These are phyloP conservation scores for Globisporangium barbulae DNA, from an alignment of 352 stramenopile species.

Conservation along the genomic window DNA sequence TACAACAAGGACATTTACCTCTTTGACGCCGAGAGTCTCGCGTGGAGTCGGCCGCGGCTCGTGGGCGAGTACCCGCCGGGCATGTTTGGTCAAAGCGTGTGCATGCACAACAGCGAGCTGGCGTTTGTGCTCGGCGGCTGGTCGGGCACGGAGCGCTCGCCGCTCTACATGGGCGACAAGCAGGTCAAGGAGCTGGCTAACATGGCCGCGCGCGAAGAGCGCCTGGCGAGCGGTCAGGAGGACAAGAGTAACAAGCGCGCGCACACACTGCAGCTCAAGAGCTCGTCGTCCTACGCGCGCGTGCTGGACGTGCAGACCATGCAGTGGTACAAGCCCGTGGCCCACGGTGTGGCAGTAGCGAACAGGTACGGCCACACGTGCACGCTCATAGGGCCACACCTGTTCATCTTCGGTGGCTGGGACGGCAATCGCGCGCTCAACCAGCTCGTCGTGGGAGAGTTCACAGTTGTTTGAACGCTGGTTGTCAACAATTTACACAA, in stretches of 20 bases:
- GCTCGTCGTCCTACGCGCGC: conserved; percentile 48
- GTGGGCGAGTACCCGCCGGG: conserved; percentile 63
- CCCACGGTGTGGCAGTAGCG: conserved; percentile 36
- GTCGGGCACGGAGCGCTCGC: conserved; percentile 69
- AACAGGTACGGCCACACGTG: conserved; percentile 76
- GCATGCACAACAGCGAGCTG: conserved; percentile 37
- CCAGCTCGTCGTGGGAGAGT: conserved; percentile 67
- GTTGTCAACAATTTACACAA: not conserved
- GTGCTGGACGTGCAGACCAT: conserved; percentile 60
- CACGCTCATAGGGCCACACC: conserved; percentile 55
- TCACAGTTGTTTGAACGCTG: conserved; percentile 13
- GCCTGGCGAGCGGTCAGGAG: conserved; percentile 42
- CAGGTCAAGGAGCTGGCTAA: conserved; percentile 55
- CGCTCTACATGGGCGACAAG: conserved; percentile 79
- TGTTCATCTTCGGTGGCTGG: conserved; percentile 82
- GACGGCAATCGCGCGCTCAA: conserved; percentile 78
- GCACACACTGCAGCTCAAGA: conserved; percentile 35
- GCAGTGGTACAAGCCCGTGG: conserved; percentile 51
- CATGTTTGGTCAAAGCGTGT: conserved; percentile 62
- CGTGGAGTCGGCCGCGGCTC: conserved; percentile 66
- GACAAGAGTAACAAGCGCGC: conserved; percentile 29
- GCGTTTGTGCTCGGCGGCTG: conserved; percentile 70
- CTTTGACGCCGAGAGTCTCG: conserved; percentile 46
- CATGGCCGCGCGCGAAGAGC: conserved; percentile 51
- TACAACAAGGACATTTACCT: conserved; percentile 81